Conservation (phyloP, 495 filamentous ascomycete species). For the Mycothermus thermophilus region DNA sequence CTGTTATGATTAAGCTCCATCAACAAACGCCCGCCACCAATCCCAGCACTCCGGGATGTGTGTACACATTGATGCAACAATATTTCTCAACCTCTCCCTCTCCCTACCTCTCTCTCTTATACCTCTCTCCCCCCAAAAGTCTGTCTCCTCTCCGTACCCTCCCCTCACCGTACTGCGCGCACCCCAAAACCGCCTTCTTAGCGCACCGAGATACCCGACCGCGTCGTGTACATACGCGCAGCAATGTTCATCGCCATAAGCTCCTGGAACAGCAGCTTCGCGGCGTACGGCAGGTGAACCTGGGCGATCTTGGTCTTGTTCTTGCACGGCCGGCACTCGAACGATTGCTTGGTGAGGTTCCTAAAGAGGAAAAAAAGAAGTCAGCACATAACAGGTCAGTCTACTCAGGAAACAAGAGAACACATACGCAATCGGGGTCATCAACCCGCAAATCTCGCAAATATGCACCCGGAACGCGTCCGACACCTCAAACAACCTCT, state of each 20-base stretch:
- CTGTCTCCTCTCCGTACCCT: background rate
- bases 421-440: slow-evolving; percentile 98
- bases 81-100: background rate
- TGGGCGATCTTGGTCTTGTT: slow-evolving; percentile 98
- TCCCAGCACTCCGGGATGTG: too few species aligned
- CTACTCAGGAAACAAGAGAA: slow-evolving; percentile 1
- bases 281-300: slow-evolving; percentile 93
- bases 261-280: slow-evolving; percentile 98
- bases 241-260: slow-evolving; percentile 97
- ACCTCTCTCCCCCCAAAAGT: background rate
- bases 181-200: slow-evolving; percentile 11
- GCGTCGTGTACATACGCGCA: slow-evolving; percentile 83
- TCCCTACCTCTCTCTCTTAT: background rate
- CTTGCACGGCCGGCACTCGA: slow-evolving; percentile 93
- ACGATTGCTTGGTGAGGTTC: slow-evolving; percentile 85
- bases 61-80: background rate
- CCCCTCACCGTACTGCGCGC: too few species aligned
- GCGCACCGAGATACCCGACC: slow-evolving; percentile 58
- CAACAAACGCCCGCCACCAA: too few species aligned
- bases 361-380: slow-evolving; percentile 41
- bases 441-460: slow-evolving; percentile 95
- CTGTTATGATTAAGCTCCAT: too few species aligned
- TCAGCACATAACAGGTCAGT: background rate
- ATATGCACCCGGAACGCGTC: slow-evolving; percentile 98
- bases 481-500: slow-evolving; percentile 89